Evolutionary conservation across 306 rosid species (phyloP).

Genomic region (Lathyrus aphaca): DNA sequence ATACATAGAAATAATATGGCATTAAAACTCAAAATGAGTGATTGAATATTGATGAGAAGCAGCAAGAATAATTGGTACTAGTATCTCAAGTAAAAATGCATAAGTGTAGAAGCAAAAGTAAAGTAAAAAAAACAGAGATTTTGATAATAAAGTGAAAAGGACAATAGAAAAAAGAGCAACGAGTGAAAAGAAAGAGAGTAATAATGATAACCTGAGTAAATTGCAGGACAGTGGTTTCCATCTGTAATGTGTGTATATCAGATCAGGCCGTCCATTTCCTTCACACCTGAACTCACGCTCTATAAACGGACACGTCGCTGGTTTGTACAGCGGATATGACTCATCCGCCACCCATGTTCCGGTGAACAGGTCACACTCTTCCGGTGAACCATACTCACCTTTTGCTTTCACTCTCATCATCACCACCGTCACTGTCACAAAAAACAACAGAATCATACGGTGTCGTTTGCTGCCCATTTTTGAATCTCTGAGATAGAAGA

Average conservation of each 20-base stretch:
- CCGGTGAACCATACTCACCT: background rate
- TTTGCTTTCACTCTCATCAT: background rate
- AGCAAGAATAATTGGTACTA: background rate
- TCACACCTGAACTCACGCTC: conserved; percentile 77
- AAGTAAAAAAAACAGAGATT: no score
- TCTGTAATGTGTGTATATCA: conserved; percentile 59
- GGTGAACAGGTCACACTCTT: conserved; percentile 58
- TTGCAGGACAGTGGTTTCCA: conserved; percentile 82
- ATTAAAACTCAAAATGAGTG: no score
- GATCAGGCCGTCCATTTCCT: conserved; percentile 79
- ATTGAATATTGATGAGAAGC: background rate
- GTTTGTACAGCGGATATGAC: conserved; percentile 62
- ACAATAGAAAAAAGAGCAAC: background rate
- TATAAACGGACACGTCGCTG: conserved; percentile 67
- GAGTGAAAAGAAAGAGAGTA: background rate
- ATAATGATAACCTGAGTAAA: conserved; percentile 53
- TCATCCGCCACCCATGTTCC: conserved; percentile 75
- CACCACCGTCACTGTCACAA: background rate
- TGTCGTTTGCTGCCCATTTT: conserved; percentile 7
- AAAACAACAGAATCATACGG: background rate
- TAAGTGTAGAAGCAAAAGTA: background rate
- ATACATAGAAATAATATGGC: no score
- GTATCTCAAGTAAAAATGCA: background rate
- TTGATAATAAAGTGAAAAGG: conserved; percentile 8
- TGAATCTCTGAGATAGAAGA: background rate